phyloP scores from a whole-genome alignment of 148 eudicot genomes.

The Agrostemma githago region DNA sequence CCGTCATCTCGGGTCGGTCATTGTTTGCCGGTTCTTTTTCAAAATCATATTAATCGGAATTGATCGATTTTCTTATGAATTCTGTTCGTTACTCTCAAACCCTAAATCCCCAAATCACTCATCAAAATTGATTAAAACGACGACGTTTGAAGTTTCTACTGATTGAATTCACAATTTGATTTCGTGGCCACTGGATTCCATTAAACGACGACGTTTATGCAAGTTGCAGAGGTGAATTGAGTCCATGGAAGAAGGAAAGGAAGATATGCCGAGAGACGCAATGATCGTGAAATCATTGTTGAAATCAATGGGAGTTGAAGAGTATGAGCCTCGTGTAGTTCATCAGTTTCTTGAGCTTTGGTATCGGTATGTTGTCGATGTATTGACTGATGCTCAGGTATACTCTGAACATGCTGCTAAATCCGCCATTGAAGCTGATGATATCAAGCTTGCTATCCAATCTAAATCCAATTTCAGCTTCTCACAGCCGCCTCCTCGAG shows the following conservation, averaged over 20 bases:
- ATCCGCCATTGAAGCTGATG: slow-evolving; percentile 69
- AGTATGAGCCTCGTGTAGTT: slow-evolving; percentile 81
- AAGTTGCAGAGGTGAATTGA: no score
- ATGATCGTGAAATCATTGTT: slow-evolving; percentile 73
- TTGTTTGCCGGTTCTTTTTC: no score
- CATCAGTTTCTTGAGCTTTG: slow-evolving; percentile 88
- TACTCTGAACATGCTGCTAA: slow-evolving; percentile 93
- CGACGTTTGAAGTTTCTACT: no score
- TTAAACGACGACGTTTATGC: no score
- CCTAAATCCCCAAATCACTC: no score
- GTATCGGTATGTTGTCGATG: slow-evolving; percentile 84
- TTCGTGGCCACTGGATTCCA: no score
- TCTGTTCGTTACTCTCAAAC: no score
- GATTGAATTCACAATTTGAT: no score
- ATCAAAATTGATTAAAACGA: no score
- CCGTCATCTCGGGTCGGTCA: no score
- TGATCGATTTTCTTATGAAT: no score
- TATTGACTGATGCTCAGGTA: slow-evolving; percentile 85
- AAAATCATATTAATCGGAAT: no score
- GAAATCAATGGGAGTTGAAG: slow-evolving; percentile 91
- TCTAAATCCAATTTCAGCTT: slow-evolving; percentile 85
- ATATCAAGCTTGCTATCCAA: slow-evolving; percentile 84
- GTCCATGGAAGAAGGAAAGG: slow-evolving; percentile 71
- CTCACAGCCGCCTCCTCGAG: slow-evolving; percentile 98
- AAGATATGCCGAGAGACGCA: slow-evolving; percentile 85